Evolutionary conservation across 1,139 yeast species (phyloP), one percentile per base, ranked within the genome.

Genomic region (Taphrina flavorubra): DNA sequence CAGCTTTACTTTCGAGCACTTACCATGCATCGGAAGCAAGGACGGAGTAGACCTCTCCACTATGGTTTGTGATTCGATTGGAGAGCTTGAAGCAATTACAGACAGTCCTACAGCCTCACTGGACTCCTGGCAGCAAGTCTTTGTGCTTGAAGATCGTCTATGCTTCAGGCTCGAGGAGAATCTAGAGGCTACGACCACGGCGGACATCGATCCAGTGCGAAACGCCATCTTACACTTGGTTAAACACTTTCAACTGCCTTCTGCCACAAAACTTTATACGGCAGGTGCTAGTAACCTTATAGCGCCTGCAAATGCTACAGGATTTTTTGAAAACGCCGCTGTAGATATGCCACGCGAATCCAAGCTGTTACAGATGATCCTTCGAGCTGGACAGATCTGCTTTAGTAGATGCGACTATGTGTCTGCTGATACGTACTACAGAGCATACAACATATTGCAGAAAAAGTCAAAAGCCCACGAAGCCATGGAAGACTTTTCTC

Each of bases 401-500:
- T 42, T 63, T 8, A 16, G 37, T 6, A 31, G 46, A n/a, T 36
- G 67, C 20, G 56, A 63, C 14, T 63, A 63, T 34, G 47, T 13
- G 31, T 14, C 51, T 13, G 37, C 67, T 18, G 56, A 36, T 10
- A 31, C 31, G 6, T 63, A 55, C 42, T 49, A 63, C 44, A 37
- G 44, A 46, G 67, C 67, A 7, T 42, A 63, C 25, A 55, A 53
- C 25, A 36, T 39, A 1, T 37, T 63, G 18, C 60, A 55, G 16
- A 40, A 36, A 18, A 44, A 47, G 31, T 6, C 18, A 7, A 20
- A 49, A 16, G 10, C 61, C 8, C 51, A 18, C 3, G 58, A 63
- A 8, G 67, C 67, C 18, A 14, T 44, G 14, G 67, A 63, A 11
- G 67, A 63, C 47, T 63, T 40, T 25, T 63, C 67, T 11, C 67